Conservation (phyloP, 208 protist genomes). For the Trypanosoma scelopori region DNA sequence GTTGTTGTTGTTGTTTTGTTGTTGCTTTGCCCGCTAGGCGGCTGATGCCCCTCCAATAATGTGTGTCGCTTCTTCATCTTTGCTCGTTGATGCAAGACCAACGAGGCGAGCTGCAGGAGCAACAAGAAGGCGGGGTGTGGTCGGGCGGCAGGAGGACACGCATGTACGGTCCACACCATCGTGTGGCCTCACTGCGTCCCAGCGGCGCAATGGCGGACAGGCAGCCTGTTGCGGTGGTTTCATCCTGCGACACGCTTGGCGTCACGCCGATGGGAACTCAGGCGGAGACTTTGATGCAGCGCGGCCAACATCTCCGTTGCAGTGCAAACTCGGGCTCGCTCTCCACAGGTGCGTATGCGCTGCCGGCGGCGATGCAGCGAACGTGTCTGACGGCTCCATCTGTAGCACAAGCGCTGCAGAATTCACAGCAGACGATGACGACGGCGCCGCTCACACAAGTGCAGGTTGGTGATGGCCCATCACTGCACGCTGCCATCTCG, state of each 20-base stretch:
- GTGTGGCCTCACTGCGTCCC: conserved; percentile 23
- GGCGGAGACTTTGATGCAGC: not conserved
- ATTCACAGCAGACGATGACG: conserved; percentile 7
- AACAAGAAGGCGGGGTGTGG: too few species aligned
- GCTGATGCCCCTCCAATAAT: not conserved
- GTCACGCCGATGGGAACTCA: conserved; percentile 6
- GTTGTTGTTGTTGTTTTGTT: too few species aligned
- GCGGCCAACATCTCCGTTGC: not conserved
- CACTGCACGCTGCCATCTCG: conserved; percentile 4
- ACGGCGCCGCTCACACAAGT: conserved; percentile 1
- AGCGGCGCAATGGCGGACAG: not conserved
- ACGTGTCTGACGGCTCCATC: conserved; percentile 5
- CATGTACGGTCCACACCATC: conserved; percentile 27
- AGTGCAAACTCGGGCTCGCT: not conserved
- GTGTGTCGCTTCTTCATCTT: not conserved
- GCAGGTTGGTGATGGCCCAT: not conserved
- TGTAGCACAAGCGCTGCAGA: not conserved
- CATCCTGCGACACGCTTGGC: not conserved
- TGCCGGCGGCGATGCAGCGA: conserved; percentile 9
- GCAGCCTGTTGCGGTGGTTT: not conserved
- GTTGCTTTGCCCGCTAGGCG: not conserved
- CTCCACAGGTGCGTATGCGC: not conserved
- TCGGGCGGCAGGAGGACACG: not conserved
- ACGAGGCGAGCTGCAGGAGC: not conserved
- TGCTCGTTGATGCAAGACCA: not conserved